These are phyloP conservation scores for Talaromyces sp. DNA, from an alignment of 2,329 filamentous ascomycete species.

Conservation along the genomic window DNA sequence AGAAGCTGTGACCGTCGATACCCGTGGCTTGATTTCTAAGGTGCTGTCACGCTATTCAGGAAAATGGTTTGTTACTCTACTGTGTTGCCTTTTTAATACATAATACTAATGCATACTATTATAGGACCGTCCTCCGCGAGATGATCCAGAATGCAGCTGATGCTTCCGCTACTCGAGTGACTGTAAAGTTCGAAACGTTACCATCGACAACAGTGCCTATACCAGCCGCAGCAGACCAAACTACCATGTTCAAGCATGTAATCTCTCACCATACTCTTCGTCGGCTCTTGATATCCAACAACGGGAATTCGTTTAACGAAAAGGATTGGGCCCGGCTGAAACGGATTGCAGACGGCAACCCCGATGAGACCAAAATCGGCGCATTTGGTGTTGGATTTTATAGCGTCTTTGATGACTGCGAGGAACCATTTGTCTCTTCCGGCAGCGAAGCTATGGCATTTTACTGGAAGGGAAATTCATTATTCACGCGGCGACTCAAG, in stretches of 20 bases:
- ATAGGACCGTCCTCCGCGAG: slow-evolving; percentile 68
- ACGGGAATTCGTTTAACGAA: slow-evolving; percentile 79
- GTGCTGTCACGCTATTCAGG: slow-evolving; percentile 93
- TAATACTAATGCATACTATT: not conserved
- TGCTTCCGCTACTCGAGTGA: slow-evolving; percentile 83
- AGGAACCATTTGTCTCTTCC: slow-evolving; percentile 94
- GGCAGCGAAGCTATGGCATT: slow-evolving; percentile 94
- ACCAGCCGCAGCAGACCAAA: slow-evolving; percentile 61
- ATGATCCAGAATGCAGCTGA: slow-evolving; percentile 98
- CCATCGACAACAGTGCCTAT: slow-evolving; percentile 74
- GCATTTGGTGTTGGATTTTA: slow-evolving; percentile 99
- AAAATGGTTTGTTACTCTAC: slow-evolving; percentile 69
- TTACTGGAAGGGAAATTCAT: slow-evolving; percentile 98
- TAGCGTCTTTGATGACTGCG: slow-evolving; percentile 96
- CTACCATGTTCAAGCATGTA: slow-evolving; percentile 73
- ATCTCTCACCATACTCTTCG: slow-evolving; percentile 81
- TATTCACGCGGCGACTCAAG: slow-evolving; percentile 84
- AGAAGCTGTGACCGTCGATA: slow-evolving; percentile 97
- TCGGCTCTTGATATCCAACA: slow-evolving; percentile 85
- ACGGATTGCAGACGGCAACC: slow-evolving; percentile 97
- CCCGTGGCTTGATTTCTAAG: slow-evolving; percentile 93
- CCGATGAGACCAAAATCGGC: slow-evolving; percentile 97
- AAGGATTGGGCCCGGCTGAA: slow-evolving; percentile 93
- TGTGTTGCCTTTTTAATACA: not conserved
- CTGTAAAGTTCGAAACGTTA: slow-evolving; percentile 85